Evolutionary conservation across 257 asterid species (phyloP).

Genomic region (Nicotiana benthamiana): DNA sequence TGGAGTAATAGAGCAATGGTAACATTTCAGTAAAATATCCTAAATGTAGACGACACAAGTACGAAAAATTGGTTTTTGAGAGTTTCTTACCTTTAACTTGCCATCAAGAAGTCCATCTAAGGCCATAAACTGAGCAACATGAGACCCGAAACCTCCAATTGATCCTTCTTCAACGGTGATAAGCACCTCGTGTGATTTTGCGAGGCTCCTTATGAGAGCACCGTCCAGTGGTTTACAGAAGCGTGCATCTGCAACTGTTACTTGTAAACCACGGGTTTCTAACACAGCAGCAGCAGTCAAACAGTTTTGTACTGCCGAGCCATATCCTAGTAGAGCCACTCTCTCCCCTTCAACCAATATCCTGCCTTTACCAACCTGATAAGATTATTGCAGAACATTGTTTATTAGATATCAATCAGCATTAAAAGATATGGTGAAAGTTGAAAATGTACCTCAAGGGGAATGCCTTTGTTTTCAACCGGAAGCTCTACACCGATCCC

Average conservation of each 20-base stretch:
- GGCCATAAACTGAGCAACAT: constrained; percentile 92
- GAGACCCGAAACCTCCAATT: constrained; percentile 96
- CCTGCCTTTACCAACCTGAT: constrained; percentile 73
- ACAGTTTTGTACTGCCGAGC: constrained; percentile 82
- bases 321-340: constrained; percentile 87
- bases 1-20: neutral
- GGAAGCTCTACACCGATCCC: constrained; percentile 78
- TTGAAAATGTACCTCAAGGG: constrained; percentile 59
- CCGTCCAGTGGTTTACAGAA: constrained; percentile 90
- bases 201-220: constrained; percentile 62
- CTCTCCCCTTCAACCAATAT: constrained; percentile 75
- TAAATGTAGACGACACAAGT: neutral
- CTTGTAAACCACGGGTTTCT: constrained; percentile 44
- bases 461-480: constrained; percentile 73
- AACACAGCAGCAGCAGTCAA: constrained; percentile 70
- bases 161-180: constrained; percentile 97
- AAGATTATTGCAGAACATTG: neutral
- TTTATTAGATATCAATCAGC: neutral
- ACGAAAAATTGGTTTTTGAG: neutral
- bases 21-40: neutral
- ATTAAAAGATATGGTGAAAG: neutral
- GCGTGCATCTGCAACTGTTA: constrained; percentile 92
- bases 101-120: constrained; percentile 93
- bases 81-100: constrained; percentile 53
- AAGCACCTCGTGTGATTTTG: constrained; percentile 73